Base-by-base conservation (phyloP, 768 basidiomycete genomes). In the Scleroderma citrinum region DNA sequence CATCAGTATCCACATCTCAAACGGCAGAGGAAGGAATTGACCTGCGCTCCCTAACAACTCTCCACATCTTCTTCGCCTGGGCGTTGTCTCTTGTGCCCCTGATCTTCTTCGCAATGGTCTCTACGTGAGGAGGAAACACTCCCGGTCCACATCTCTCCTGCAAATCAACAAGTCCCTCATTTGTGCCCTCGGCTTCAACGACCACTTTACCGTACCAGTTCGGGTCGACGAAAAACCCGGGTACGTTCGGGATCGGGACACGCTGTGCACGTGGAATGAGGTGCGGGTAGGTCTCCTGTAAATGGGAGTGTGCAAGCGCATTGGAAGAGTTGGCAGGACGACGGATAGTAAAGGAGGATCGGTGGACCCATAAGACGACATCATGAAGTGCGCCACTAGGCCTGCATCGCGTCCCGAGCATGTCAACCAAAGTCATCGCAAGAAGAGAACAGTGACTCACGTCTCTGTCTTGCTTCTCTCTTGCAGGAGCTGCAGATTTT, bases 201-300 rank as follows among this genome's bases (percentile, higher is more conserved):
- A 92, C 78, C 39, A 93, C 76, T 0, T 78, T 84, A 3, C 91
- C 91, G 57, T 83, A 86, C 90, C 90, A 93, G 36, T 85, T 83
- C 4, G 82, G 68, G 61, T 92, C 88, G 13, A 92, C 78, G 36
- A 74, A 75, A 47, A 82, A 72, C 16, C 72, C 73, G 3, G 76
- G 70, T 0, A 75, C 68, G 5, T 76, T 76, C 0, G 83, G 83
- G 10, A 84, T 80, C 0, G 78, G 78, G 12, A 79, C 58, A 34
- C 43, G 64, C 54, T 52, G 38, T 2, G 58, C 51, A 12, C 59
- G 64, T 7, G 43, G 43, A 10, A 44, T 32, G 0, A 63, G 56
- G 4, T 67, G 65, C 2, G 64, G 62, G 39, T 55, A 52, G 4
- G 61, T 4, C 23, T 29, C 47, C 12, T 63, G 64, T 0, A 64